A percentile compares a stretch with the other conserved stretches of the same genome.
These are phyloP conservation scores for Botrytis elliptica DNA, from an alignment of 2,329 filamentous ascomycete genomes.

Conservation along the genomic window DNA sequence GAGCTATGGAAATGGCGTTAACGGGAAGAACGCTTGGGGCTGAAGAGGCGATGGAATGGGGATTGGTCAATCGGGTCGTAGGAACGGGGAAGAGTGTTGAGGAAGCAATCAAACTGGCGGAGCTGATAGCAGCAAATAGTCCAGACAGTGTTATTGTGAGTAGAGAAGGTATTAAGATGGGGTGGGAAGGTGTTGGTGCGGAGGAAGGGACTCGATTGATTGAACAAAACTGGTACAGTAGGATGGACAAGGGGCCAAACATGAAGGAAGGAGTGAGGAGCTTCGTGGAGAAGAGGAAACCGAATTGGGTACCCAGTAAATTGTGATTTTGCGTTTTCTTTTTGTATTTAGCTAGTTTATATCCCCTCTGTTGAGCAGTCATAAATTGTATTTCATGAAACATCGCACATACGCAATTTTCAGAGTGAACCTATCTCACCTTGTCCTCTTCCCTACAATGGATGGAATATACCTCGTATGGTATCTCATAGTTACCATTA, in stretches of 20 bases:
- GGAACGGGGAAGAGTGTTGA: slow-evolving; percentile 49
- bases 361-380: neutral
- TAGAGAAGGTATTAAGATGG: slow-evolving; percentile 67
- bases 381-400: neutral
- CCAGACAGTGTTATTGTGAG: slow-evolving; percentile 76
- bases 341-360: slow-evolving; percentile 17
- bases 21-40: slow-evolving; percentile 60
- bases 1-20: slow-evolving; percentile 70
- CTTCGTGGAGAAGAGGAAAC: slow-evolving; percentile 73
- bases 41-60: slow-evolving; percentile 61
- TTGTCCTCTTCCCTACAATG: neutral
- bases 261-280: slow-evolving; percentile 71
- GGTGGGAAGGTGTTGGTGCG: slow-evolving; percentile 68
- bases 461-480: neutral
- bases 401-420: neutral
- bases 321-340: slow-evolving; percentile 42
- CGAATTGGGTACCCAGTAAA: slow-evolving; percentile 65
- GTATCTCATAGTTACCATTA: neutral
- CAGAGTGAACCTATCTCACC: neutral
- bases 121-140: slow-evolving; percentile 61
- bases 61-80: slow-evolving; percentile 67
- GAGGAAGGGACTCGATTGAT: slow-evolving; percentile 57
- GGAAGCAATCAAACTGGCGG: slow-evolving; percentile 61
- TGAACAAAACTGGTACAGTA: slow-evolving; percentile 56
- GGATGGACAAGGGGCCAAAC: slow-evolving; percentile 66